phyloP scores from a whole-genome alignment of 129 eudicot species.

The Helianthus tuberosus region DNA sequence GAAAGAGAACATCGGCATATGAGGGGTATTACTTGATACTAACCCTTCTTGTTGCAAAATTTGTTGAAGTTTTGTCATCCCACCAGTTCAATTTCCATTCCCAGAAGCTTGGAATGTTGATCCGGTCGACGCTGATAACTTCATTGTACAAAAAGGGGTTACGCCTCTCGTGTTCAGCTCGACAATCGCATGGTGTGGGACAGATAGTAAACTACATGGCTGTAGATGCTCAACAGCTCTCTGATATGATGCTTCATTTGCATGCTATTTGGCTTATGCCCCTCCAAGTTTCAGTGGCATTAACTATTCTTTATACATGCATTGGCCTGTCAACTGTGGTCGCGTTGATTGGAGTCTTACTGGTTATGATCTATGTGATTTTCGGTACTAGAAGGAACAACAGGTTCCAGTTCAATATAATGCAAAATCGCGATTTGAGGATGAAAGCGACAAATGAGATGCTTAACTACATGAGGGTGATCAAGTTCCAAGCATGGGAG shows the following conservation, averaged over 20 bases:
- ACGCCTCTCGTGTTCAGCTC: constrained; percentile 78
- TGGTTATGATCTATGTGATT: constrained; percentile 52
- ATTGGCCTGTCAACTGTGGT: constrained; percentile 59
- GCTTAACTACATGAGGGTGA: constrained; percentile 87
- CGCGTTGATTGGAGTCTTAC: constrained; percentile 49
- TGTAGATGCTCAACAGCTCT: constrained; percentile 96
- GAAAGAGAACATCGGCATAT: constrained; percentile 53
- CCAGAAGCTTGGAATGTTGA: constrained; percentile 79
- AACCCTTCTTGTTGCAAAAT: constrained; percentile 68
- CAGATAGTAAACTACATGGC: constrained; percentile 97
- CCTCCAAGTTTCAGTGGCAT: constrained; percentile 59
- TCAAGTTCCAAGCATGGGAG: constrained; percentile 97
- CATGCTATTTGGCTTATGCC: constrained; percentile 89
- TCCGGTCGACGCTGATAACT: constrained; percentile 72
- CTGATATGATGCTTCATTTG: constrained; percentile 90
- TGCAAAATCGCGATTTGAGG: constrained; percentile 71
- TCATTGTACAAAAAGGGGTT: constrained; percentile 83
- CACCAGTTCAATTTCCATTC: constrained; percentile 89
- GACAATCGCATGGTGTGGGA: constrained; percentile 90
- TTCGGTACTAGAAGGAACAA: constrained; percentile 58
- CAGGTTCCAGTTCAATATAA: constrained; percentile 54
- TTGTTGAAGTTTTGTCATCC: constrained; percentile 66
- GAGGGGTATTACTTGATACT: constrained; percentile 84
- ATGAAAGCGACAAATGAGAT: constrained; percentile 93
- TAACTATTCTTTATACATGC: constrained; percentile 55